Conservation (phyloP, 78 protist genomes). For the Polysphondylium violaceum region DNA sequence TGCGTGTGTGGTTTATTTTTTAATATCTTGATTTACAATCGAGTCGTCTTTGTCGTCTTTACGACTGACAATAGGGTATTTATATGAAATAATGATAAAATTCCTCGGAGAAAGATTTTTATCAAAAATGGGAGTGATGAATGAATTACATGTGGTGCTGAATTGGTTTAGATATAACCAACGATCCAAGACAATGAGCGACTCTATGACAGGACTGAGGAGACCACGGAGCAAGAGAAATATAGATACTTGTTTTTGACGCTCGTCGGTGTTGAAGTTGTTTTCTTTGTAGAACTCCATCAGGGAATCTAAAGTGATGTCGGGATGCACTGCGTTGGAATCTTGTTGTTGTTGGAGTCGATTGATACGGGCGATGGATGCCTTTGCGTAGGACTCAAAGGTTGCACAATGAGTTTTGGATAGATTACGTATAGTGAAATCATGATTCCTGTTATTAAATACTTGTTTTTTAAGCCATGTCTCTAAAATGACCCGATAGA, state of each 20-base stretch:
- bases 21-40: no score
- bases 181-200: conserved; percentile 43
- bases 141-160: background rate
- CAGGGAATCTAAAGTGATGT: background rate
- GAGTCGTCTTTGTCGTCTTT: no score
- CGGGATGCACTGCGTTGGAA: background rate
- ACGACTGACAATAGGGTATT: no score
- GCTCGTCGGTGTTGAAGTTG: background rate
- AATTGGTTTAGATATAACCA: conserved; percentile 34
- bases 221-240: conserved; percentile 34
- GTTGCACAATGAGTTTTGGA: conserved; percentile 6
- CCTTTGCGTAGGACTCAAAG: conserved; percentile 1
- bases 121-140: conserved; percentile 50
- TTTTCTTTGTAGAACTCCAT: conserved; percentile 8
- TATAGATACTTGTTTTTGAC: conserved; percentile 7
- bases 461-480: background rate
- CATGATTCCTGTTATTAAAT: background rate
- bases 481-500: conserved; percentile 56
- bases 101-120: conserved; percentile 46
- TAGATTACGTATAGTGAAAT: conserved; percentile 35
- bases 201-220: conserved; percentile 43
- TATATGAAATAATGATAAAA: conserved; percentile 7
- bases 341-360: conserved; percentile 17
- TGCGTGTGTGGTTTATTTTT: no score
- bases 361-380: conserved; percentile 27